phyloP scores from a whole-genome alignment of 306 rosid species.

The Herpetospermum pedunculosum region DNA sequence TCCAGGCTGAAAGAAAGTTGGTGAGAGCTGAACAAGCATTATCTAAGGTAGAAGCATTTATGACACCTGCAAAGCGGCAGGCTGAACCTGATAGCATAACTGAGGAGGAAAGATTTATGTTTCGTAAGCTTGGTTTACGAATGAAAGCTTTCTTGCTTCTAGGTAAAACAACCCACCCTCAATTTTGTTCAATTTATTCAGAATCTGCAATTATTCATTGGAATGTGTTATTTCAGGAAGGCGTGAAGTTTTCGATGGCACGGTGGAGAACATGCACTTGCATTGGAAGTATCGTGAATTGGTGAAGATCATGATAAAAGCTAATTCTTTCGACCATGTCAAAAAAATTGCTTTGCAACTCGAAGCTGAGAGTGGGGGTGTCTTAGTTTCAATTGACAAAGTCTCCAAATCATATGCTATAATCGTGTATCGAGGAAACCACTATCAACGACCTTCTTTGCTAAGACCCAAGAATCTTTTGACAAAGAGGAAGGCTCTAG shows the following conservation, averaged over 20 bases:
- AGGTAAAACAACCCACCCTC: constrained; percentile 40
- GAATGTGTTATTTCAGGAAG: constrained; percentile 53
- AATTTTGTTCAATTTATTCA: background rate
- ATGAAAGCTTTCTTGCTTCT: constrained; percentile 98
- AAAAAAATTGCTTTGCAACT: constrained; percentile 78
- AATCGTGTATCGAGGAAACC: constrained; percentile 72
- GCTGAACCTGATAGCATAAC: constrained; percentile 82
- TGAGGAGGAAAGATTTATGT: constrained; percentile 98
- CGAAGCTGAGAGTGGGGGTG: constrained; percentile 97
- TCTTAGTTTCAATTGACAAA: constrained; percentile 84
- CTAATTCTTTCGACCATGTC: constrained; percentile 67
- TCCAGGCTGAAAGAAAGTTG: constrained; percentile 69
- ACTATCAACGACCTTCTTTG: constrained; percentile 63
- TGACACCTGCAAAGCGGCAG: constrained; percentile 54
- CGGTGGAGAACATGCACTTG: constrained; percentile 97
- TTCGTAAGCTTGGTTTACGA: constrained; percentile 88
- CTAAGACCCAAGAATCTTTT: constrained; percentile 93
- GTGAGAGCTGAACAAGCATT: constrained; percentile 67
- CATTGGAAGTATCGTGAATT: constrained; percentile 96
- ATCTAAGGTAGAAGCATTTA: constrained; percentile 54
- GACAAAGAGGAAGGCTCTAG: constrained; percentile 92
- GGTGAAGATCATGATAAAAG: constrained; percentile 73
- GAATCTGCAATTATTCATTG: constrained; percentile 13
- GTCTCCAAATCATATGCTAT: constrained; percentile 71
- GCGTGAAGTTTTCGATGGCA: constrained; percentile 96